A percentile compares a stretch with the other conserved stretches of the same genome.
Evolutionary conservation across 1,139 yeast species (phyloP).

Genomic region (Scheffersomyces lignicola): DNA sequence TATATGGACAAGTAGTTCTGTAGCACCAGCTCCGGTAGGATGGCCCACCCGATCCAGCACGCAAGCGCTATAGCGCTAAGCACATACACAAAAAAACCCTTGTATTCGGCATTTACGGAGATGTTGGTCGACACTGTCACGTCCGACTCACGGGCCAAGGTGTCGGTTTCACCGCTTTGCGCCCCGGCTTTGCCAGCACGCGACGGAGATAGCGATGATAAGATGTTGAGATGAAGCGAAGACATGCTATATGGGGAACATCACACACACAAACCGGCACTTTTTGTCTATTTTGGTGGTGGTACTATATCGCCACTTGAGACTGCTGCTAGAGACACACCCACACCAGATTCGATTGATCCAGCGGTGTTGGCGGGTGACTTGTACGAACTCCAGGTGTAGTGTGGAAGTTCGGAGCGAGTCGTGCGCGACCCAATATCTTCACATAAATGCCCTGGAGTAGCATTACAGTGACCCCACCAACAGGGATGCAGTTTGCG

Average conservation of each 20-base stretch:
- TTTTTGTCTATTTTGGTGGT: too few relatives aligned
- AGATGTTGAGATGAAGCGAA: slow-evolving; percentile 5
- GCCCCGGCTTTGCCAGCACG: slow-evolving; percentile 4
- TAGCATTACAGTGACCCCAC: too few relatives aligned
- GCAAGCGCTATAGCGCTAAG: slow-evolving; percentile 52
- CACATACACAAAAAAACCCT: slow-evolving; percentile 78
- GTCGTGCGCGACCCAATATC: too few relatives aligned
- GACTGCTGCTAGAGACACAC: too few relatives aligned
- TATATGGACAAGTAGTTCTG: slow-evolving; percentile 52
- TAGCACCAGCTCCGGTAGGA: slow-evolving; percentile 58
- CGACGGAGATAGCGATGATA: slow-evolving; percentile 9
- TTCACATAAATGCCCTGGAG: too few relatives aligned
- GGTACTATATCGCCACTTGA: too few relatives aligned
- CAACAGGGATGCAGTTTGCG: too few relatives aligned
- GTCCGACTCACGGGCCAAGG: slow-evolving; percentile 73
- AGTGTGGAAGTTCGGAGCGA: too few relatives aligned
- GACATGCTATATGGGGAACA: slow-evolving; percentile 6
- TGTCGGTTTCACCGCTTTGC: slow-evolving; percentile 34
- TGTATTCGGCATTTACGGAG: slow-evolving; percentile 74
- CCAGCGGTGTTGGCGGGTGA: too few relatives aligned
- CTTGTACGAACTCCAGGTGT: too few relatives aligned
- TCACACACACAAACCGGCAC: too few relatives aligned
- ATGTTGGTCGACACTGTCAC: slow-evolving; percentile 68
- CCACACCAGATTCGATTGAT: too few relatives aligned
- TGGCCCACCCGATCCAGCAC: slow-evolving; percentile 68